Conservation (phyloP, 2,329 filamentous ascomycete genomes). For the Hymenotorrendiella dingleyae region DNA sequence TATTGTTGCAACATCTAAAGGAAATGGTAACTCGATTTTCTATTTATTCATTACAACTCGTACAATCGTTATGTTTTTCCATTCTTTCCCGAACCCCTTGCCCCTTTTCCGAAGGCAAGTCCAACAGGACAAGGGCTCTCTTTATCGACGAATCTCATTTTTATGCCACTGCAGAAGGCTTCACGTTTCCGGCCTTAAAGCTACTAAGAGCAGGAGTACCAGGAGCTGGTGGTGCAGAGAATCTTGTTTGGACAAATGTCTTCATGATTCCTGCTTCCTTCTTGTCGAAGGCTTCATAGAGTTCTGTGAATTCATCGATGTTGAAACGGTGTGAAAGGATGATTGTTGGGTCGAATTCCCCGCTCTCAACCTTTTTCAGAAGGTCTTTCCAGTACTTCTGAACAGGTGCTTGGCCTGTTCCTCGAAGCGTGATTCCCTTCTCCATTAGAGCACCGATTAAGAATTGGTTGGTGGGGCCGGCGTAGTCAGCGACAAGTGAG, state of each 20-base stretch:
- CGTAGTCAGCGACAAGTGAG: slow-evolving; percentile 49
- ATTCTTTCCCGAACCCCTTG: too few species aligned
- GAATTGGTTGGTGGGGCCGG: slow-evolving; percentile 52
- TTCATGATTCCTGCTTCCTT: slow-evolving; percentile 71
- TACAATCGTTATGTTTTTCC: too few species aligned
- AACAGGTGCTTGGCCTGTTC: slow-evolving; percentile 59
- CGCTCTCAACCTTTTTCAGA: slow-evolving; percentile 57
- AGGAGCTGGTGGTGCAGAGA: slow-evolving; percentile 43
- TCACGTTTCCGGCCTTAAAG: slow-evolving; percentile 19
- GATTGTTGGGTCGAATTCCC: slow-evolving; percentile 66
- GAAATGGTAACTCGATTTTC: too few species aligned
- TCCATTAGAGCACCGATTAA: slow-evolving; percentile 62
- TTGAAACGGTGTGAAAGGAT: slow-evolving; percentile 77
- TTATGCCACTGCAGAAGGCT: slow-evolving; percentile 9
- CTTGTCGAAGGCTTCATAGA: slow-evolving; percentile 56
- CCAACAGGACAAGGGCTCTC: too few species aligned
- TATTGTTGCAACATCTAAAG: too few species aligned
- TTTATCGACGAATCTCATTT: too few species aligned
- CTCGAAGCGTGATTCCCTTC: slow-evolving; percentile 56
- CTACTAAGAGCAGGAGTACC: slow-evolving; percentile 47
- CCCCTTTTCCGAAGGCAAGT: too few species aligned
- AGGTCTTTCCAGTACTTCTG: slow-evolving; percentile 78
- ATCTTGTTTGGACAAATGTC: slow-evolving; percentile 59
- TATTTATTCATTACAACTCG: too few species aligned
- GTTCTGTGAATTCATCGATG: slow-evolving; percentile 65